Percentiles rank a stretch among this genome's conserved stretches.
phyloP scores from a whole-genome alignment of 2,329 filamentous ascomycete species.

The Hypoxylon sp. region DNA sequence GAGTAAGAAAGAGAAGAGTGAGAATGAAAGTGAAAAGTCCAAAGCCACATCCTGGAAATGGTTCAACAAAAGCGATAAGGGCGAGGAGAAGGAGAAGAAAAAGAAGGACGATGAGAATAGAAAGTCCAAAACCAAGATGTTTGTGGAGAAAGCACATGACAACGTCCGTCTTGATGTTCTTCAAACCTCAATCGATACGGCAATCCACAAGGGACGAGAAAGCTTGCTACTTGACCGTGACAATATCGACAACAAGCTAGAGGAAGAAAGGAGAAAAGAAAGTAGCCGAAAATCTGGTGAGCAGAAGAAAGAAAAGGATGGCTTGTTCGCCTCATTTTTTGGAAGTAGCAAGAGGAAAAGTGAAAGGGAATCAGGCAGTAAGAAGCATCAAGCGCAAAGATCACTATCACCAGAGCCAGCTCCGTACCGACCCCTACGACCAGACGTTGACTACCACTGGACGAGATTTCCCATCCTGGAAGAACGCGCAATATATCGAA shows the following conservation, averaged over 20 bases:
- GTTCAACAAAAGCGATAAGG: conserved; percentile 72
- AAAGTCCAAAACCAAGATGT: conserved; percentile 74
- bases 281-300: conserved; percentile 79
- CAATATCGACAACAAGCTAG: conserved; percentile 76
- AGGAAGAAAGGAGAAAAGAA: conserved; percentile 88
- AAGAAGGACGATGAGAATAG: conserved; percentile 74
- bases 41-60: conserved; percentile 87
- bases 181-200: conserved; percentile 86
- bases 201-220: conserved; percentile 78
- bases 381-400: conserved; percentile 80
- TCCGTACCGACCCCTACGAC: conserved; percentile 77
- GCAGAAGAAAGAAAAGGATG: conserved; percentile 91
- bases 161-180: conserved; percentile 87
- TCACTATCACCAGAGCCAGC: conserved; percentile 86
- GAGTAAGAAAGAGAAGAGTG: conserved; percentile 79
- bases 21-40: conserved; percentile 69
- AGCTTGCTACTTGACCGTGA: conserved; percentile 88
- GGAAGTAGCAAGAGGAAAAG: conserved; percentile 90
- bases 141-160: conserved; percentile 76
- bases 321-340: conserved; percentile 94
- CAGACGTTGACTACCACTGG: conserved; percentile 97
- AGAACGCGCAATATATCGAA: conserved; percentile 96
- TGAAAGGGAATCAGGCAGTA: conserved; percentile 80
- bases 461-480: conserved; percentile 95
- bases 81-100: conserved; percentile 82